Evolutionary conservation across 2,329 filamentous ascomycete genomes (phyloP).

Genomic region (Paraphaeosphaeria sporulosa): DNA sequence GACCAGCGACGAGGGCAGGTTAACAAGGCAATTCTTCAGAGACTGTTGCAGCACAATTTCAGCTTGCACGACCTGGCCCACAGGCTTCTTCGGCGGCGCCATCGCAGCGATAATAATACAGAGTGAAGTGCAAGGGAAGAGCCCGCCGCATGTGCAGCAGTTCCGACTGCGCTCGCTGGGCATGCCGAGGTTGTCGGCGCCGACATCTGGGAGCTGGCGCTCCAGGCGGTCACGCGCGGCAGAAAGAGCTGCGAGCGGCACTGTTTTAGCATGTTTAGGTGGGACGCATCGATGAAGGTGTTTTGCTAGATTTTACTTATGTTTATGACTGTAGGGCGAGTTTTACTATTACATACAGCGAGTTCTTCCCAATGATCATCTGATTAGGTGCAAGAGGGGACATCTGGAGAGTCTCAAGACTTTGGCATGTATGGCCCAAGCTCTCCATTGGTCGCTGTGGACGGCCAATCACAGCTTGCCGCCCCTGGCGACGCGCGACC

Average conservation of each 20-base stretch:
- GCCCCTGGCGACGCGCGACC: conserved; percentile 29
- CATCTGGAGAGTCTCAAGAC: too few relatives aligned
- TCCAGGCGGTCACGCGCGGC: conserved; percentile 32
- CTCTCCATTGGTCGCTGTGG: too few relatives aligned
- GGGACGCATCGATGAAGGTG: too few relatives aligned
- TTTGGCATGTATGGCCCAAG: too few relatives aligned
- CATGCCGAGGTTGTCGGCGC: conserved; percentile 44
- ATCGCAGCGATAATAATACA: conserved; percentile 27
- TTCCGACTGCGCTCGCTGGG: conserved; percentile 6
- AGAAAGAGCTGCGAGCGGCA: conserved; percentile 22
- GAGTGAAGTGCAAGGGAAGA: conserved; percentile 7
- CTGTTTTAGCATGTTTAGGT: too few relatives aligned
- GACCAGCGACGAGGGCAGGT: conserved; percentile 85
- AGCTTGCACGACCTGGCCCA: conserved; percentile 67
- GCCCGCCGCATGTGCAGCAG: not conserved
- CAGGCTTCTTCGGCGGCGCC: conserved; percentile 54
- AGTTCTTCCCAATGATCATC: too few relatives aligned
- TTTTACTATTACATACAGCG: too few relatives aligned
- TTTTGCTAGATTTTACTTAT: too few relatives aligned
- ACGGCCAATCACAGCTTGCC: conserved; percentile 27
- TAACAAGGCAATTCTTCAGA: conserved; percentile 93
- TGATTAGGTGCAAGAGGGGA: too few relatives aligned
- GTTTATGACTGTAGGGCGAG: too few relatives aligned
- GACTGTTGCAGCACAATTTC: conserved; percentile 82
- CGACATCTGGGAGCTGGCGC: conserved; percentile 9